Conservation (phyloP, 768 basidiomycete species). For the Lenzites betulinus region DNA sequence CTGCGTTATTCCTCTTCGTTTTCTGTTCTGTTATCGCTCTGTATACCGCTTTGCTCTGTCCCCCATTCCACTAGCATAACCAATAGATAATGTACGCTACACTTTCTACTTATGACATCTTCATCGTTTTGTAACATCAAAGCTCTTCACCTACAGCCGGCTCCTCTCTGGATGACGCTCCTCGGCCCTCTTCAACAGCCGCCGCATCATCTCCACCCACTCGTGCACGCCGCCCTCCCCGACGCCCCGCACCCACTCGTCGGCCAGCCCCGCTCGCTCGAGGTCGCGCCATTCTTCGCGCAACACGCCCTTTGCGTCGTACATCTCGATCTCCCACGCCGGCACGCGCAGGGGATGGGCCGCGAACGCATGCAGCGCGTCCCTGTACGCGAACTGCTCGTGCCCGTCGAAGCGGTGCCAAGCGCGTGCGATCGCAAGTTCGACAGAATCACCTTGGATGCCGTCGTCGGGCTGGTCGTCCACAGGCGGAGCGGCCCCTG, state of each 20-base stretch:
- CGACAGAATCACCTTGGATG: conserved; percentile 32
- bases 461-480: background rate
- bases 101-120: background rate
- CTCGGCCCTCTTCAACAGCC: conserved; percentile 35
- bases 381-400: conserved; percentile 72
- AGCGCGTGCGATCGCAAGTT: conserved; percentile 46
- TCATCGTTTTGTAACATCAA: background rate
- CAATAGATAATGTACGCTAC: conserved; percentile 6
- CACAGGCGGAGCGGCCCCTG: background rate
- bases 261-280: conserved; percentile 56
- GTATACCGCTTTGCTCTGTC: background rate
- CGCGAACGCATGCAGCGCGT: conserved; percentile 49
- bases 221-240: conserved; percentile 57
- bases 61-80: background rate
- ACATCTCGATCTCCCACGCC: conserved; percentile 63
- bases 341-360: conserved; percentile 40
- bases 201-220: conserved; percentile 57
- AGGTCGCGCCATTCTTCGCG: conserved; percentile 59
- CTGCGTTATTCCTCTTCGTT: background rate
- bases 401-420: conserved; percentile 56
- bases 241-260: conserved; percentile 62
- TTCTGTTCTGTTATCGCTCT: background rate
- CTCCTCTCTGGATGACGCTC: conserved; percentile 22
- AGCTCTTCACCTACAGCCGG: background rate
- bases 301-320: conserved; percentile 47